A percentile compares a stretch with the other conserved stretches of the same genome.
These are phyloP conservation scores for Emericellopsis atlantica DNA, from an alignment of 2,329 filamentous ascomycete genomes.

Conservation along the genomic window DNA sequence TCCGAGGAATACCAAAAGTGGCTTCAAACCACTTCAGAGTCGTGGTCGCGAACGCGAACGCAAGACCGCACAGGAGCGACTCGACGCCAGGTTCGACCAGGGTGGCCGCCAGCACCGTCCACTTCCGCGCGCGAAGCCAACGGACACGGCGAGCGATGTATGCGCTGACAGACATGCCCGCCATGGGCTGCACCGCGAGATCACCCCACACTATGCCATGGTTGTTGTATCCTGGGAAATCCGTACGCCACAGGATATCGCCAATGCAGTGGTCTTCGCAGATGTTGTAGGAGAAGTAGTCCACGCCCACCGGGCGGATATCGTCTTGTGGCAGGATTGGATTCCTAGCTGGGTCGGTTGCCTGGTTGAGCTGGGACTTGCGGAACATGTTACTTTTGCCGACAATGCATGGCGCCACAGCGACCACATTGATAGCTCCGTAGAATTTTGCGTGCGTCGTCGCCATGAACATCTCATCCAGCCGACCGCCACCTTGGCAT, in stretches of 20 bases:
- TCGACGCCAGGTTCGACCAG: conserved; percentile 90
- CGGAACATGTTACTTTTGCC: conserved; percentile 99
- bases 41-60: conserved; percentile 68
- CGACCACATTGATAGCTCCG: conserved; percentile 86
- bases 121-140: conserved; percentile 90
- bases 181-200: conserved; percentile 80
- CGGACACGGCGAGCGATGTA: conserved; percentile 74
- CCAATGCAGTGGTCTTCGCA: conserved; percentile 97
- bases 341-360: conserved; percentile 41
- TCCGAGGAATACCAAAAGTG: conserved; percentile 40
- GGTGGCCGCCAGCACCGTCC: conserved; percentile 80
- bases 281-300: conserved; percentile 91
- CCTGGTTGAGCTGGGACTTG: conserved; percentile 71
- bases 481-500: conserved; percentile 56
- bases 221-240: conserved; percentile 53
- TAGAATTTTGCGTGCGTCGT: conserved; percentile 97
- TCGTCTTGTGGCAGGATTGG: conserved; percentile 25
- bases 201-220: conserved; percentile 80
- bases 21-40: conserved; percentile 53
- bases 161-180: conserved; percentile 61
- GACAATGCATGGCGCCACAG: conserved; percentile 82
- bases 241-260: conserved; percentile 74
- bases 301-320: conserved; percentile 53
- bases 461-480: conserved; percentile 92
- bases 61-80: conserved; percentile 68